These are phyloP conservation scores for Malassezia yamatoensis DNA, from an alignment of 1,284 basidiomycete genomes.

Conservation along the genomic window DNA sequence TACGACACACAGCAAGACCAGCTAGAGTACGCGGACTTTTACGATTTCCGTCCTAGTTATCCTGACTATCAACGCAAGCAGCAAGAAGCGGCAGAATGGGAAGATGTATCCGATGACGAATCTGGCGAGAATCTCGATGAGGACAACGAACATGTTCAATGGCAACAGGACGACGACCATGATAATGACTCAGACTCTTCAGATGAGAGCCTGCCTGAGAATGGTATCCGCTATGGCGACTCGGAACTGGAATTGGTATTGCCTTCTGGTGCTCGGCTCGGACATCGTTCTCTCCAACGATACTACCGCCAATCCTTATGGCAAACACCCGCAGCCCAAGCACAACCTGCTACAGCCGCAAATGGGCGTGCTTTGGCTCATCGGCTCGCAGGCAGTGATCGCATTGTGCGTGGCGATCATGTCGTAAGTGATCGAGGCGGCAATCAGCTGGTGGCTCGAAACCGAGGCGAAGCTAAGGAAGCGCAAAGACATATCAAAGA, in stretches of 20 bases:
- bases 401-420: conserved; percentile 19
- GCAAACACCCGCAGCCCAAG: conserved; percentile 23
- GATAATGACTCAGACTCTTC: conserved; percentile 6
- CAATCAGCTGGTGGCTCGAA: conserved; percentile 52
- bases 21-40: conserved; percentile 82
- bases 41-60: conserved; percentile 78
- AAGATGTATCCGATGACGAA: conserved; percentile 25
- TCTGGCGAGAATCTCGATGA: conserved; percentile 12
- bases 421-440: conserved; percentile 31
- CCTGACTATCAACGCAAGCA: conserved; percentile 51
- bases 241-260: conserved; percentile 76
- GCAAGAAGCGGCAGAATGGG: conserved; percentile 43
- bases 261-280: conserved; percentile 81
- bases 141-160: conserved; percentile 9
- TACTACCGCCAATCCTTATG: conserved; percentile 66
- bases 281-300: conserved; percentile 73
- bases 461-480: conserved; percentile 83
- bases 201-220: conserved; percentile 6
- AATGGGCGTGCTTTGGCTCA: conserved; percentile 28
- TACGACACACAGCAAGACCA: conserved; percentile 72
- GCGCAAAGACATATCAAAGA: conserved; percentile 78
- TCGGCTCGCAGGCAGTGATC: conserved; percentile 24
- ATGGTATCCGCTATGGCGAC: conserved; percentile 33
- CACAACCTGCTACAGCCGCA: conserved; percentile 1
- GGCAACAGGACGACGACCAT: conserved; percentile 8